phyloP scores from a whole-genome alignment of 2,329 filamentous ascomycete species.

The Hysterium pulicare region DNA sequence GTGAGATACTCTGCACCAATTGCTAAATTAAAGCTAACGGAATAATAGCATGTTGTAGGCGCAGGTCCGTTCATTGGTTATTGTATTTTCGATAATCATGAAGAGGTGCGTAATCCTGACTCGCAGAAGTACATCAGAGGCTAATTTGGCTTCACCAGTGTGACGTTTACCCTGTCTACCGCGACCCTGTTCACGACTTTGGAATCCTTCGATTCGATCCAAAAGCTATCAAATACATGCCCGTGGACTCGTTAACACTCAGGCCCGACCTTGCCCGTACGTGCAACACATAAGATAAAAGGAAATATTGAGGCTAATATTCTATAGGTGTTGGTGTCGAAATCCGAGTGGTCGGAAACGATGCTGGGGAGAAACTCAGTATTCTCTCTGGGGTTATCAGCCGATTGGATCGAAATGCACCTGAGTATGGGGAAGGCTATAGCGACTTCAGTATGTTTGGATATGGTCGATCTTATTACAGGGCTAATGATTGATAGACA shows the following conservation, averaged over 20 bases:
- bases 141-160: constrained; percentile 54
- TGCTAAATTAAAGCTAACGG: constrained; percentile 18
- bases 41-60: constrained; percentile 76
- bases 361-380: constrained; percentile 96
- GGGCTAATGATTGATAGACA: constrained; percentile 40
- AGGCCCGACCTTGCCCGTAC: constrained; percentile 73
- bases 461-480: neutral
- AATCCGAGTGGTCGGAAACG: constrained; percentile 96
- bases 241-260: constrained; percentile 72
- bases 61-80: constrained; percentile 97
- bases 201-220: constrained; percentile 96
- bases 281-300: neutral
- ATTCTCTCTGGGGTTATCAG: constrained; percentile 97
- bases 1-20: constrained; percentile 16
- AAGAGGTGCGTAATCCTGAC: constrained; percentile 54
- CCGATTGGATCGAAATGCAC: constrained; percentile 90
- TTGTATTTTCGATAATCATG: constrained; percentile 98
- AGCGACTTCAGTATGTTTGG: constrained; percentile 79
- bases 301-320: constrained; percentile 26
- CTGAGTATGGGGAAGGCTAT: constrained; percentile 96
- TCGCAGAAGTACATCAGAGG: constrained; percentile 1
- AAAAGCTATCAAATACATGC: constrained; percentile 96
- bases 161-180: constrained; percentile 93
- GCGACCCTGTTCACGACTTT: constrained; percentile 97
- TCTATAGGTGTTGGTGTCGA: constrained; percentile 76